Evolutionary conservation across 2,329 filamentous ascomycete genomes (phyloP), one percentile per base, ranked within the genome.

Genomic region (Hyphodiscus sp.): DNA sequence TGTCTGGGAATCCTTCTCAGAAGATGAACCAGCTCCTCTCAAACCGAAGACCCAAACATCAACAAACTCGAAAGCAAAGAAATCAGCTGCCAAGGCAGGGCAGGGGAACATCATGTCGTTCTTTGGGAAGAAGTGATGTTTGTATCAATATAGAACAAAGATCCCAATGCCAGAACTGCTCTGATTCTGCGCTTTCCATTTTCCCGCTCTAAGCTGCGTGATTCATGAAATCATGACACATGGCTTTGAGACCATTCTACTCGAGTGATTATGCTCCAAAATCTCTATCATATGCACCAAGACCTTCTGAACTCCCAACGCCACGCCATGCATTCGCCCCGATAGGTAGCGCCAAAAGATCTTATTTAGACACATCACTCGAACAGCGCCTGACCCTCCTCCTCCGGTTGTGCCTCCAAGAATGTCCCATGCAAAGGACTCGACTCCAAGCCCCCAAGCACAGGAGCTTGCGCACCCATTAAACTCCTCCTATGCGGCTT

Each of bases 41-140:
- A 85, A 81, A 65, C 65, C 74, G 7, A 85, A 82, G 56, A 59
- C 70, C 49, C 61, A 45, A 64, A 68, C 68, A 50, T 74, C 73
- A 1, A 70, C 74, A 7, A 68, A 73, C 20, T 76, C 77, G 13
- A 73, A 77, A 54, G 73, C 74, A 20, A 83, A 79, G 63, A 86
- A 85, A 66, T 64, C 73, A 19, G 72, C 72, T 1, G 72, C 74
- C 1, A 89, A 89, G 66, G 70, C 71, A 8, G 68, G 80, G 2
- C 86, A 90, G 65, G 90, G 91, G 2, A 95, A 78, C 67, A 95
- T 96, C 66, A 95, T 91, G 86, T 90, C 86, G 1, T 96, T 96
- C 72, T 96, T 96, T 70, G 79, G 80, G 43, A 96, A 95, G 75
- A 94, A 91, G 16, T 38, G 33, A 38, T 38, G 13, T n/a, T 5